Conservation (phyloP, 148 eudicot genomes). For the Selenicereus undatus region DNA sequence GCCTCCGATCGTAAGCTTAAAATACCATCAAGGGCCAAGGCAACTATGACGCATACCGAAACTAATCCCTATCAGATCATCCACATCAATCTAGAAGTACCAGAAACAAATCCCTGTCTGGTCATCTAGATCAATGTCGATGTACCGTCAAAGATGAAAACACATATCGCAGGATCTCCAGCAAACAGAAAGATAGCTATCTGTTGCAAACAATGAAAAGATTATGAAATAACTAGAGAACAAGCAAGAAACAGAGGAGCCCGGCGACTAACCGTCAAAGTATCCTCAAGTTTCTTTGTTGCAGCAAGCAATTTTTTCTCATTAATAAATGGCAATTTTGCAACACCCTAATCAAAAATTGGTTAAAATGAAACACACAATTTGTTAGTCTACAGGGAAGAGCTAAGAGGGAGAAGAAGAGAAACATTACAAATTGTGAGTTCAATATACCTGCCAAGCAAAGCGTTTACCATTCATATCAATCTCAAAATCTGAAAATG, state of each 20-base stretch:
- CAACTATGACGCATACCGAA: no score
- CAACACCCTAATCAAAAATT: conserved; percentile 60
- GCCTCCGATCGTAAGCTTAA: no score
- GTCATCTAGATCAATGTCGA: not conserved
- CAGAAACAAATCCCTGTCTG: not conserved
- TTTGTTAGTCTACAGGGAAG: conserved; percentile 2
- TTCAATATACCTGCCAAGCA: conserved; percentile 86
- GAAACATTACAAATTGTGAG: not conserved
- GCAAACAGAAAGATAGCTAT: not conserved
- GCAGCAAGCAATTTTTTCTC: conserved; percentile 78
- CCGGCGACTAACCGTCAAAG: conserved; percentile 63
- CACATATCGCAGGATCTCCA: not conserved
- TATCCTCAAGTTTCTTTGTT: conserved; percentile 80
- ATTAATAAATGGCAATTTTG: conserved; percentile 90
- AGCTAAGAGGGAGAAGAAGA: not conserved
- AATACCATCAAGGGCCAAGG: no score
- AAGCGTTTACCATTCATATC: conserved; percentile 99
- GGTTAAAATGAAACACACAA: not conserved
- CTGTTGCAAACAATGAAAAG: not conserved
- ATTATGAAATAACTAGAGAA: not conserved
- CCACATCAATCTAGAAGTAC: not conserved
- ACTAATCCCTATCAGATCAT: no score
- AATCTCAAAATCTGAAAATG: conserved; percentile 71
- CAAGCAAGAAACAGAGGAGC: conserved; percentile 9
- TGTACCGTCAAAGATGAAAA: not conserved